Conservation (phyloP, 768 basidiomycete genomes). For the Cystobasidium tubakii region DNA sequence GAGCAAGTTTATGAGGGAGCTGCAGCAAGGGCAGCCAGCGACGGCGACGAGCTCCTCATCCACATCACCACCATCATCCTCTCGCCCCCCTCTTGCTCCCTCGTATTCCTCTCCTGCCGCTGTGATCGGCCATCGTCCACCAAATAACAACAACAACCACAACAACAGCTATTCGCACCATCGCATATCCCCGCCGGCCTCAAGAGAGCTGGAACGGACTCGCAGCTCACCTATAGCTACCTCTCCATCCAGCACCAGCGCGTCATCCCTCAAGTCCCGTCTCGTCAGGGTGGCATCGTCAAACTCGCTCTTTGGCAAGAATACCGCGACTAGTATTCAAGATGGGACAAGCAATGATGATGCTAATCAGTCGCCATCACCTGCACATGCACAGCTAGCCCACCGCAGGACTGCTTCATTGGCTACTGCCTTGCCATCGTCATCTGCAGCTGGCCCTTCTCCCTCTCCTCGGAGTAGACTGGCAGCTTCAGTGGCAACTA, state of each 20-base stretch:
- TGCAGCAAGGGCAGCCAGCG: conserved; percentile 18
- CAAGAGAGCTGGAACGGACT: background rate
- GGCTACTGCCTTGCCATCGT: background rate
- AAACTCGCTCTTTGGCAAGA: conserved; percentile 17
- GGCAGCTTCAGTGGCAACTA: conserved; percentile 3
- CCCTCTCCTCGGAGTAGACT: conserved; percentile 14
- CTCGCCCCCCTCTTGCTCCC: conserved; percentile 15
- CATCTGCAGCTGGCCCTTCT: background rate
- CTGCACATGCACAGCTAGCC: background rate
- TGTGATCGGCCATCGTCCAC: background rate
- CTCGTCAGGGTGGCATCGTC: conserved; percentile 30
- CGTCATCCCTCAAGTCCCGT: conserved; percentile 12
- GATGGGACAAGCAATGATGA: background rate
- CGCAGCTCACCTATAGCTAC: background rate
- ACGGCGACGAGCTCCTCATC: background rate
- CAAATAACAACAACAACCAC: conserved; percentile 10
- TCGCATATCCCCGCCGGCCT: background rate
- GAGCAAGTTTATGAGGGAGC: conserved; percentile 34
- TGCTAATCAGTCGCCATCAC: background rate
- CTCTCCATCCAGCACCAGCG: background rate
- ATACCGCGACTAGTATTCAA: background rate
- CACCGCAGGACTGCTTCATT: conserved; percentile 31
- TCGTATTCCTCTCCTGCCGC: conserved; percentile 28
- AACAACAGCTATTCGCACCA: background rate
- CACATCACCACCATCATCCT: background rate